Percentiles rank a stretch among this genome's conserved stretches.
phyloP scores from a whole-genome alignment of 1,284 basidiomycete genomes.

The Lignosus rhinocerotis region DNA sequence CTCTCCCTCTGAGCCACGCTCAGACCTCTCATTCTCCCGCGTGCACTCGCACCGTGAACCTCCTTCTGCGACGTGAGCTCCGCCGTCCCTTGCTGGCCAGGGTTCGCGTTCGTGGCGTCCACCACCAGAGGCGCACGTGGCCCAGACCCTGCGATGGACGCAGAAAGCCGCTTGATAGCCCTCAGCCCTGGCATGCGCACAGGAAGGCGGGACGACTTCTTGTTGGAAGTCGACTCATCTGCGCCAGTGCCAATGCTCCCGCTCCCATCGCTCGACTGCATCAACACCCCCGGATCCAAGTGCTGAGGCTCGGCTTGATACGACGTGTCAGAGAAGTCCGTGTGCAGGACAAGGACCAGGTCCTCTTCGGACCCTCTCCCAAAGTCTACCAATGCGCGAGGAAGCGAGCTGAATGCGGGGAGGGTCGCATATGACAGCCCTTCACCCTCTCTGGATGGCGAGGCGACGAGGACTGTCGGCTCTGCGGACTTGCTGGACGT shows the following conservation, averaged over 20 bases:
- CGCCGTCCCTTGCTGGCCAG: slow-evolving; percentile 6
- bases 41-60: neutral
- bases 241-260: slow-evolving; percentile 2
- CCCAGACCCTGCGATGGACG: slow-evolving; percentile 26
- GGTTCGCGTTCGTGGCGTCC: slow-evolving; percentile 27
- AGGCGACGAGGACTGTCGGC: neutral
- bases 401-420: slow-evolving; percentile 5
- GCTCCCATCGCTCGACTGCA: neutral
- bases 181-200: slow-evolving; percentile 24
- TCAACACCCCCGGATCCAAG: neutral
- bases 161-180: slow-evolving; percentile 30
- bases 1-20: neutral
- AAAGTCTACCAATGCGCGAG: slow-evolving; percentile 10
- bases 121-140: slow-evolving; percentile 28
- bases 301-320: neutral
- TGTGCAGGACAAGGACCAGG: slow-evolving; percentile 25
- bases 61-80: neutral
- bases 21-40: slow-evolving; percentile 1
- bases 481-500: neutral
- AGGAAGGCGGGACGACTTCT: slow-evolving; percentile 25
- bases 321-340: slow-evolving; percentile 19
- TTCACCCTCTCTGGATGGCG: neutral
- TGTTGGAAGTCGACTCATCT: slow-evolving; percentile 17
- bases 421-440: neutral
- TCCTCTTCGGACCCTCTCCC: slow-evolving; percentile 18